These are phyloP conservation scores for Raddia distichophylla DNA, from an alignment of 176 grass and related monocot species.

Conservation along the genomic window DNA sequence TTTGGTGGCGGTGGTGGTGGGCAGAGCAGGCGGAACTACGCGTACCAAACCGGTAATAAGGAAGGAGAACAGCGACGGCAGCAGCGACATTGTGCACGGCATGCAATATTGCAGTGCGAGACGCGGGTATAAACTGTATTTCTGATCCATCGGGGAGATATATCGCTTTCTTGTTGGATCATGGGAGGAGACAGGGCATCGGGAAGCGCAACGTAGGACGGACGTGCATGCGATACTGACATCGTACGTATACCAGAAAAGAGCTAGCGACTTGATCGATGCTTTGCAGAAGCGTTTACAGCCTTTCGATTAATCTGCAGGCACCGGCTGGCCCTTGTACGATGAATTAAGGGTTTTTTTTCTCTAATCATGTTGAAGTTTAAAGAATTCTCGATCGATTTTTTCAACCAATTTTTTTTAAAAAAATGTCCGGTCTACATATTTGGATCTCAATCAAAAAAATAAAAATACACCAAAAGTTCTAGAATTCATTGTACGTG, in stretches of 20 bases:
- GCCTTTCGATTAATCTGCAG: background rate
- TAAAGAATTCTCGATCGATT: too few relatives aligned
- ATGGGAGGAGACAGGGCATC: conserved; percentile 21
- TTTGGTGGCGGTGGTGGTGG: conserved; percentile 21
- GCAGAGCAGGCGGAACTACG: conserved; percentile 53
- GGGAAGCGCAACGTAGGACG: conserved; percentile 31
- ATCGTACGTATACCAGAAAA: background rate
- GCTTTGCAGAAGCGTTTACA: background rate
- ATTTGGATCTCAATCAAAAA: too few relatives aligned
- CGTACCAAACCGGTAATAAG: conserved; percentile 38
- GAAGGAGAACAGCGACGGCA: conserved; percentile 4
- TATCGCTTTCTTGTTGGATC: conserved; percentile 13
- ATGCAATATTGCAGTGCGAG: background rate
- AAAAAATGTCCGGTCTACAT: too few relatives aligned
- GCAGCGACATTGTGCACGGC: background rate
- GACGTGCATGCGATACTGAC: conserved; percentile 28
- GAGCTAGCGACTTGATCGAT: background rate
- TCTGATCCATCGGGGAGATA: background rate
- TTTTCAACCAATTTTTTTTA: too few relatives aligned
- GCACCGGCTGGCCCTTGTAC: background rate
- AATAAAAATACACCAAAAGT: too few relatives aligned
- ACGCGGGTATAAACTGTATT: conserved; percentile 34
- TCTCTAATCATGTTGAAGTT: too few relatives aligned
- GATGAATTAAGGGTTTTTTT: too few relatives aligned
- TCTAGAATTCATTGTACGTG: too few relatives aligned